A percentile compares a stretch with the other conserved stretches of the same genome.
phyloP scores from a whole-genome alignment of 202 grass and related monocot species.

The Setaria italica region DNA sequence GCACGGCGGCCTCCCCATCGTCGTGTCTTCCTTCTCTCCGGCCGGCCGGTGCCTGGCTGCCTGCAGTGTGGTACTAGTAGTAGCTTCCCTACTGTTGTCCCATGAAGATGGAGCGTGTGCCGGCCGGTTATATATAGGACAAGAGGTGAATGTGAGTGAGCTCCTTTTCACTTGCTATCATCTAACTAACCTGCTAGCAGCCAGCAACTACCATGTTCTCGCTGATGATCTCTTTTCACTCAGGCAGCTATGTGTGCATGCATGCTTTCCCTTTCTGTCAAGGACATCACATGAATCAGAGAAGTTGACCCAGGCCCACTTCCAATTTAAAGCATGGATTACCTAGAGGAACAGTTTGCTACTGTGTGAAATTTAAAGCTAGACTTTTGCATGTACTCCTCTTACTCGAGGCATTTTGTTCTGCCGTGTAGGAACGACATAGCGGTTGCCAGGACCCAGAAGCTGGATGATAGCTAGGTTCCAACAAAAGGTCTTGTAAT shows the following conservation, averaged over 20 bases:
- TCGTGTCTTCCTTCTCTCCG: background rate
- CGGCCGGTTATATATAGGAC: slow-evolving; percentile 13
- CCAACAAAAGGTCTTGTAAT: too few species aligned
- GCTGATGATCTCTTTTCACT: slow-evolving; percentile 28
- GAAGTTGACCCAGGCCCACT: slow-evolving; percentile 28
- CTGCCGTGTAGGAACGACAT: background rate
- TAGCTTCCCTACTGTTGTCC: background rate
- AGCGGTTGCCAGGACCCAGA: background rate
- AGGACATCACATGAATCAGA: slow-evolving; percentile 47
- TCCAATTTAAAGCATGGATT: slow-evolving; percentile 11
- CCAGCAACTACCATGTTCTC: background rate
- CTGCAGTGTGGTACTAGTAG: background rate
- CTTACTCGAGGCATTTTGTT: slow-evolving; percentile 6
- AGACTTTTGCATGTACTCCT: background rate
- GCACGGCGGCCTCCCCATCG: slow-evolving; percentile 84
- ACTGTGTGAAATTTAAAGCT: slow-evolving; percentile 24
- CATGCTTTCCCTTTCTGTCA: slow-evolving; percentile 50
- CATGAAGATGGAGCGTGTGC: background rate
- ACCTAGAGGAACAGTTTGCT: background rate
- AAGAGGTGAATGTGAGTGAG: slow-evolving; percentile 42
- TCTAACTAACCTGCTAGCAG: background rate
- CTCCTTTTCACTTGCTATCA: slow-evolving; percentile 53
- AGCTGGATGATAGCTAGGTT: too few species aligned
- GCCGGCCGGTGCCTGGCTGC: background rate
- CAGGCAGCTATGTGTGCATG: background rate